Percentiles rank a stretch among this genome's conserved stretches.
These are phyloP conservation scores for Ceratocystis huliohia DNA, from an alignment of 2,329 filamentous ascomycete species.

Conservation along the genomic window DNA sequence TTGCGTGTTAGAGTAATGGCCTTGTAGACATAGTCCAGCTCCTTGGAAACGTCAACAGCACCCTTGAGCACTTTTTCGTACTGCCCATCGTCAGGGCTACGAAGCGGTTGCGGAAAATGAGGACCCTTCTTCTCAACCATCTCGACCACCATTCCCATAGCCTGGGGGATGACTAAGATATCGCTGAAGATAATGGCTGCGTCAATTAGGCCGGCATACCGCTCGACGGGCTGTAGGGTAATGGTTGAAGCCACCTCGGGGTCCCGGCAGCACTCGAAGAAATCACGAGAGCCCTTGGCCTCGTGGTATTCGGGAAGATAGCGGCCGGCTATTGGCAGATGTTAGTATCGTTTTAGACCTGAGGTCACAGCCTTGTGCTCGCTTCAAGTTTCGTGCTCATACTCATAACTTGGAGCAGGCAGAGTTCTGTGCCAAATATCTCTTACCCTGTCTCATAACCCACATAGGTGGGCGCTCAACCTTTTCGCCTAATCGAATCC, in stretches of 20 bases:
- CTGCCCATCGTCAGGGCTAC: slow-evolving; percentile 67
- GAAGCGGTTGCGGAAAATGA: slow-evolving; percentile 77
- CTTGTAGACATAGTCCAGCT: slow-evolving; percentile 89
- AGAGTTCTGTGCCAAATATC: not conserved
- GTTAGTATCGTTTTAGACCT: not conserved
- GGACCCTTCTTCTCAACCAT: slow-evolving; percentile 98
- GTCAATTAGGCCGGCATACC: slow-evolving; percentile 80
- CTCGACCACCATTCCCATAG: slow-evolving; percentile 95
- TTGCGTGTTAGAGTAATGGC: slow-evolving; percentile 82
- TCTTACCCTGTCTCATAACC: slow-evolving; percentile 95
- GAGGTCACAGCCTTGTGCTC: not conserved
- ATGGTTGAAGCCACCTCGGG: slow-evolving; percentile 87
- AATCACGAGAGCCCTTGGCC: slow-evolving; percentile 80
- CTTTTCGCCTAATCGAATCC: slow-evolving; percentile 51
- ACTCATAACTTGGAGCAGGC: not conserved
- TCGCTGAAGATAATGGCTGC: slow-evolving; percentile 98
- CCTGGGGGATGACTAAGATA: slow-evolving; percentile 93
- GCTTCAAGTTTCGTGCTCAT: not conserved
- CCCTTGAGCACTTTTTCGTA: slow-evolving; percentile 65
- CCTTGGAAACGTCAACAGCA: slow-evolving; percentile 69
- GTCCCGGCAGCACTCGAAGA: slow-evolving; percentile 93
- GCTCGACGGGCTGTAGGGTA: slow-evolving; percentile 88
- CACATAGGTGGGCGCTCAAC: slow-evolving; percentile 91
- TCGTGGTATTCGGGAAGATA: slow-evolving; percentile 97
- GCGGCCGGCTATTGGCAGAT: slow-evolving; percentile 55